Evolutionary conservation across 169 alveolate genomes (phyloP), one percentile per base, ranked within the genome.

Genomic region (Sarcocystis neurona): DNA sequence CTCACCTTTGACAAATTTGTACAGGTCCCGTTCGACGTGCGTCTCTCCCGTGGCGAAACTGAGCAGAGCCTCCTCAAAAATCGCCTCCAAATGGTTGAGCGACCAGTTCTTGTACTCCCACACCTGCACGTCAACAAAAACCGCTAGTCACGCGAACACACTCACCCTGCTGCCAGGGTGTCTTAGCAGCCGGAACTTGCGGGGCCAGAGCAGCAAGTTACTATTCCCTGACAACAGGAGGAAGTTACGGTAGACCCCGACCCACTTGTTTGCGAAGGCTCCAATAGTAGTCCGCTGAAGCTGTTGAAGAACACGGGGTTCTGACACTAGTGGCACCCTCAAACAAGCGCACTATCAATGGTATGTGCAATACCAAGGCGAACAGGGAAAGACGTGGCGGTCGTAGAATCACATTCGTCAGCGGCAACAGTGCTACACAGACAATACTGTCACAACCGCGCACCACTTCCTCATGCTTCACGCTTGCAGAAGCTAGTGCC

Each of bases 1-100:
- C 12, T 84, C 15, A 87, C 91, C 91, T 37, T 87, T 87, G 32
- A 87, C 87, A 3, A 87, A 87, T 48, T 87, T 87, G 91, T 87
- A 87, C 41, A 87, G 91, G 34, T 87, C 85, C 30, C 82, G 39
- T 27, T 87, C 91, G 44, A 87, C 50, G 58, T 75, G 79, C 70
- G 77, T 75, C 34, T 72, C 87, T 30, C 91, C 91, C 34, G 79
- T 72, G 10, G 88, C 91, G 56, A 87, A 77, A 8, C 48, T 74
- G 12, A 87, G 79, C 8, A 87, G 84, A 27, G 91, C 66, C 79
- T 87, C 87, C 27, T 87, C 91, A 30, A 44, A 75, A 27, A 75
- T 46, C 1, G 87, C 91, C 53, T 74, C 91, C 30, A 87, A 56
- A 30, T 74, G 74, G 56, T 87, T 87, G 8, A 87, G 56, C 27